Evolutionary conservation across 768 basidiomycete genomes (phyloP).

Genomic region (Hebeloma cylindrosporum): DNA sequence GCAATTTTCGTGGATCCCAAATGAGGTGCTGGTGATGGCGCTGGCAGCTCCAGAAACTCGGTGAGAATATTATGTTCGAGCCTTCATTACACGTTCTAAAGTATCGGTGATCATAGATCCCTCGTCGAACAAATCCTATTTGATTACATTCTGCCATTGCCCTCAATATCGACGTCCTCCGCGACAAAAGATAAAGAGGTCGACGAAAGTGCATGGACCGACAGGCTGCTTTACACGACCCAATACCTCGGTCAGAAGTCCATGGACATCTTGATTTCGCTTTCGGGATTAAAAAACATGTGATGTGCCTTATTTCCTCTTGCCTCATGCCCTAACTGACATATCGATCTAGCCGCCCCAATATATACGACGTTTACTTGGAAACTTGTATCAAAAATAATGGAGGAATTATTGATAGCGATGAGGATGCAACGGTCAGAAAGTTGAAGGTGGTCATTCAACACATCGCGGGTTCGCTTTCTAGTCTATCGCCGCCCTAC

Average conservation of each 20-base stretch:
- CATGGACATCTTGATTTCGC: conserved; percentile 52
- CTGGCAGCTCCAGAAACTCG: conserved; percentile 56
- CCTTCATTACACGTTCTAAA: neutral
- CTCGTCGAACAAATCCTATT: conserved; percentile 66
- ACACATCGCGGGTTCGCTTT: conserved; percentile 57
- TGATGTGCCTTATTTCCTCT: conserved; percentile 26
- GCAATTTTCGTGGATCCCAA: conserved; percentile 94
- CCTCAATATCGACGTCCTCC: conserved; percentile 45
- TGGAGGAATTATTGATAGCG: conserved; percentile 86
- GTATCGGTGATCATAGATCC: conserved; percentile 35
- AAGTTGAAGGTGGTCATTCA: conserved; percentile 56
- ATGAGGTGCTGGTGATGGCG: conserved; percentile 59
- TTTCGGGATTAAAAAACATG: conserved; percentile 66
- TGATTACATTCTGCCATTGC: conserved; percentile 83
- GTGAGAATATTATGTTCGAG: conserved; percentile 43
- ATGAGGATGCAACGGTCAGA: conserved; percentile 62
- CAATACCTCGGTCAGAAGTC: conserved; percentile 61
- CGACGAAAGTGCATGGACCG: conserved; percentile 86
- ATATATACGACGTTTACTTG: conserved; percentile 67
- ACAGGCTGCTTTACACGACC: conserved; percentile 75
- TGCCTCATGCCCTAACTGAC: conserved; percentile 2
- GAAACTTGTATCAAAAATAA: conserved; percentile 80
- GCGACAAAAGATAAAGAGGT: conserved; percentile 52
- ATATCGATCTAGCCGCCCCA: conserved; percentile 54
- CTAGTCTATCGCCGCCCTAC: neutral